These are phyloP conservation scores for Malus sieversii DNA, from an alignment of 306 rosid species.

Conservation along the genomic window DNA sequence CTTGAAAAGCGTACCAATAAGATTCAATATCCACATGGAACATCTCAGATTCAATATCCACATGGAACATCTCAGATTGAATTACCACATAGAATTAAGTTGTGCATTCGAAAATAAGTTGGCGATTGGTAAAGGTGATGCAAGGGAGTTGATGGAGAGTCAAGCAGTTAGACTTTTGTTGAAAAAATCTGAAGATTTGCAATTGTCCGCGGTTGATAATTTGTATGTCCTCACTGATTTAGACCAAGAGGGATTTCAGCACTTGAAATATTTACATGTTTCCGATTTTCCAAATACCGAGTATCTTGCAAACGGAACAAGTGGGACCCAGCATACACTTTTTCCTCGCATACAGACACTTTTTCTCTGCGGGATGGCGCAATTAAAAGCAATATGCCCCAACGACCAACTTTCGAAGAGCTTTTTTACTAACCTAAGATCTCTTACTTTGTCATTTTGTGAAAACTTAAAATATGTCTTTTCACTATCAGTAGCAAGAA, in stretches of 20 bases:
- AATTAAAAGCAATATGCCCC: background rate
- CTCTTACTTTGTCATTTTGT: rapidly evolving
- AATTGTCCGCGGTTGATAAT: background rate
- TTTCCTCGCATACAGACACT: background rate
- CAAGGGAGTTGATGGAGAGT: background rate
- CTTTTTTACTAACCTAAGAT: background rate
- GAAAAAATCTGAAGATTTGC: background rate
- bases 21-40: background rate
- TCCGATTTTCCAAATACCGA: rapidly evolving
- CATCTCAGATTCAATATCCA: no score
- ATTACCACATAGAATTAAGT: background rate
- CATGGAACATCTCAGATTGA: no score
- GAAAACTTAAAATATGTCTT: rapidly evolving
- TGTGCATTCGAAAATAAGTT: background rate
- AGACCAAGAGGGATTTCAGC: background rate
- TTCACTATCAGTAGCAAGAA: background rate
- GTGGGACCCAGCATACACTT: background rate
- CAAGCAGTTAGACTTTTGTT: background rate
- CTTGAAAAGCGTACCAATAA: background rate
- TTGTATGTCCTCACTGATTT: background rate
- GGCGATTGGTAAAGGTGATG: rapidly evolving
- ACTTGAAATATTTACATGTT: background rate
- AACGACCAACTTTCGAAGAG: background rate
- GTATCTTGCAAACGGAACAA: background rate
- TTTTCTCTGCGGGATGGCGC: rapidly evolving